phyloP scores from a whole-genome alignment of 2,329 filamentous ascomycete species.

The Trichoderma sp. region DNA sequence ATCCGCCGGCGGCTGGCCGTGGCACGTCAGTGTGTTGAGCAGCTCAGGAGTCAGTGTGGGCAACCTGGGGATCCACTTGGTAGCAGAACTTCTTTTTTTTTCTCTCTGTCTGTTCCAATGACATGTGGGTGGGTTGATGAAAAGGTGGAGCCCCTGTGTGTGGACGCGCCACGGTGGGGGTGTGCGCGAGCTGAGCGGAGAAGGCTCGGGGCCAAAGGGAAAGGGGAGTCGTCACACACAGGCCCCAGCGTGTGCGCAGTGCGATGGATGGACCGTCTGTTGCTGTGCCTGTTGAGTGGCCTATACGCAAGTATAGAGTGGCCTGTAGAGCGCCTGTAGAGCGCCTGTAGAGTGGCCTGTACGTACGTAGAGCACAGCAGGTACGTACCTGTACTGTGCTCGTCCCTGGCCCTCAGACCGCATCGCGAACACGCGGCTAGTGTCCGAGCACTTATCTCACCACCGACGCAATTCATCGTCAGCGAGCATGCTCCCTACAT shows the following conservation, averaged over 20 bases:
- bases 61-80: neutral
- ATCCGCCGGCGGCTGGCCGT: constrained; percentile 22
- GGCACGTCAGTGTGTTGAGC: constrained; percentile 19
- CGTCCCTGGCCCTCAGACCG: neutral
- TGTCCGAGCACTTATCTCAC: constrained; percentile 3
- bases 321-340: neutral
- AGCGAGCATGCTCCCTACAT: constrained; percentile 8
- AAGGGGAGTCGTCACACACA: neutral
- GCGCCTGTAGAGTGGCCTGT: no score
- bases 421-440: constrained; percentile 18
- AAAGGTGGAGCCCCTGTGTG: neutral
- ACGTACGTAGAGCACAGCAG: neutral
- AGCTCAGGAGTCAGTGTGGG: neutral
- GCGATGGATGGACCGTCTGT: no score
- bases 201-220: neutral
- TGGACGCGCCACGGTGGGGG: constrained; percentile 1
- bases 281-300: no score
- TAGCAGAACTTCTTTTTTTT: constrained; percentile 4
- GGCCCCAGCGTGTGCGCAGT: neutral
- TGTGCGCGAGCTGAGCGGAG: neutral
- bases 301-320: no score
- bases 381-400: neutral
- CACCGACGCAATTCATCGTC: constrained; percentile 7
- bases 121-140: neutral
- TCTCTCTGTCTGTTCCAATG: neutral